These are phyloP conservation scores for Trichomonascus vanleenenianus DNA, from an alignment of 805 yeast species.

Conservation along the genomic window DNA sequence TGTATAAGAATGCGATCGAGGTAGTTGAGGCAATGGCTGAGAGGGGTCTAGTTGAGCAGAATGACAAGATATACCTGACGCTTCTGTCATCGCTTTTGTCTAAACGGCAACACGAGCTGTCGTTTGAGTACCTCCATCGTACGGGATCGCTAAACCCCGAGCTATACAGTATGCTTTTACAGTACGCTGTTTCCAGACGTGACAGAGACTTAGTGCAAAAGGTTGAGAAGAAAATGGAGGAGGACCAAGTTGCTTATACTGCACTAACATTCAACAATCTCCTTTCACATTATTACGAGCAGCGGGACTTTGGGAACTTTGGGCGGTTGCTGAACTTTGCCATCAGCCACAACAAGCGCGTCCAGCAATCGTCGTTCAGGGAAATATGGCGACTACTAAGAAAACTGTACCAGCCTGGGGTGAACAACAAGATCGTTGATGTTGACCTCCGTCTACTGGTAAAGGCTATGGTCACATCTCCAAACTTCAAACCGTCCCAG, in stretches of 20 bases:
- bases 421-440: neutral
- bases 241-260: slow-evolving; percentile 8
- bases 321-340: neutral
- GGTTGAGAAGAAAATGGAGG: slow-evolving; percentile 8
- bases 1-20: slow-evolving; percentile 13
- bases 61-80: slow-evolving; percentile 8
- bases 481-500: slow-evolving; percentile 10
- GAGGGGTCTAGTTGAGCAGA: slow-evolving; percentile 6
- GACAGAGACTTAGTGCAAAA: neutral
- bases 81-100: slow-evolving; percentile 9
- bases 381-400: slow-evolving; percentile 2
- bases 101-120: slow-evolving; percentile 7
- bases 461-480: slow-evolving; percentile 9
- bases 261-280: slow-evolving; percentile 12
- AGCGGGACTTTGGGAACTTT: slow-evolving; percentile 8
- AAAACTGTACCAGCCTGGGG: neutral
- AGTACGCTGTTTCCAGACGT: slow-evolving; percentile 9
- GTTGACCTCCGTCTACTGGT: slow-evolving; percentile 10
- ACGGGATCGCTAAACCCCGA: slow-evolving; percentile 4
- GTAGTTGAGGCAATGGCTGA: slow-evolving; percentile 18
- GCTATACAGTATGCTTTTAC: slow-evolving; percentile 15
- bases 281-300: slow-evolving; percentile 13
- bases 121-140: slow-evolving; percentile 9
- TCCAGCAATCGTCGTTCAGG: slow-evolving; percentile 1
- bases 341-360: neutral